Conservation (phyloP, 2,329 filamentous ascomycete species). For the Byssochlamys sp. region DNA sequence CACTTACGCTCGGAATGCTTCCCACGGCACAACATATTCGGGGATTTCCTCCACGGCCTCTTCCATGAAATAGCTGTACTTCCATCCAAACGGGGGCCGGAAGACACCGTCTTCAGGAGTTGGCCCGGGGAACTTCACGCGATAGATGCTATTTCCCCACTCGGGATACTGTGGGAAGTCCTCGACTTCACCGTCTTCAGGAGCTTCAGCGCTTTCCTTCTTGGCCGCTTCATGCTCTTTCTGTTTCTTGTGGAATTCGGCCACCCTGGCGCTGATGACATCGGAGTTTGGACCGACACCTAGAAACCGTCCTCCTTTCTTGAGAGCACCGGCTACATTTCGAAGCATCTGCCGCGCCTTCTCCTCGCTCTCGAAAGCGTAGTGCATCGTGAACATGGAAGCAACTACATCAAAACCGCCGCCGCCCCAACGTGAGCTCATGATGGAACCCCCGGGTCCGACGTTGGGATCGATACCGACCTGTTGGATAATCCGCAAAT, state of each 20-base stretch:
- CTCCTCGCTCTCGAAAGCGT: slow-evolving; percentile 85
- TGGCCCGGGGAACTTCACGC: slow-evolving; percentile 73
- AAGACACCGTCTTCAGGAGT: slow-evolving; percentile 82
- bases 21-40: slow-evolving; percentile 97
- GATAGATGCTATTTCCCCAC: slow-evolving; percentile 91
- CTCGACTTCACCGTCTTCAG: slow-evolving; percentile 42
- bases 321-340: slow-evolving; percentile 81
- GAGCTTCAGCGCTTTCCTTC: slow-evolving; percentile 26
- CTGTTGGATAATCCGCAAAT: slow-evolving; percentile 69
- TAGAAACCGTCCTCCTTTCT: slow-evolving; percentile 88
- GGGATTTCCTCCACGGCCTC: slow-evolving; percentile 94
- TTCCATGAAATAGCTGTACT: slow-evolving; percentile 91
- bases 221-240: slow-evolving; percentile 35
- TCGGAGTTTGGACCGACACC: slow-evolving; percentile 97
- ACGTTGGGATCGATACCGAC: slow-evolving; percentile 76
- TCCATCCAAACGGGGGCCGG: slow-evolving; percentile 91
- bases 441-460: slow-evolving; percentile 45
- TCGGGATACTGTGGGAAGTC: slow-evolving; percentile 57
- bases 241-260: slow-evolving; percentile 57
- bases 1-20: slow-evolving; percentile 71
- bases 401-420: slow-evolving; percentile 91
- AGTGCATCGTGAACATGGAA: slow-evolving; percentile 99
- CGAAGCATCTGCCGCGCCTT: slow-evolving; percentile 86
- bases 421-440: slow-evolving; percentile 56
- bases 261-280: slow-evolving; percentile 70